Evolutionary conservation across 208 protist genomes (phyloP), one percentile per base, ranked within the genome.

Genomic region (Crithidia sp.): DNA sequence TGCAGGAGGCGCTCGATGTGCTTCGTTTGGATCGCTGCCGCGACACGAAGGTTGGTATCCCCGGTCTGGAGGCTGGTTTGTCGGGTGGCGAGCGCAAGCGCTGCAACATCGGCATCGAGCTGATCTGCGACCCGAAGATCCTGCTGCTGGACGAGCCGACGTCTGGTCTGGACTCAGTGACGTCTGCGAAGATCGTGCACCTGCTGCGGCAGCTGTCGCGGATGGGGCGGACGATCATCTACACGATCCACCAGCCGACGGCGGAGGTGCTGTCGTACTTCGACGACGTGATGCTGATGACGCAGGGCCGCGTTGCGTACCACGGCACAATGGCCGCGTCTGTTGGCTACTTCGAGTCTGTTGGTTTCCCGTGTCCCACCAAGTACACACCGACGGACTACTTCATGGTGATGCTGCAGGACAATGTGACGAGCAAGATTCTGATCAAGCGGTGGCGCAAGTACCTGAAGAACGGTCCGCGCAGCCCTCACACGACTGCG

Each of bases 161-260:
- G 14, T 91, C 87, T 28, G 93, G 90, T 41, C 87, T 98, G 45
- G 97, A 98, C 78, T 90, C 90, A 6, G 76, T 90, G 41, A 95
- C 83, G 36, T 95, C 96, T 6, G 85, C 77, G 28, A 88, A 87
- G 57, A 81, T 98, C 43, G 86, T 97, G 19, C 76, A 94, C 41
- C 76, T 89, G 52, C 67, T 98, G 40, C 84, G 82, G 10, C 75
- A 87, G 36, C 77, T 99, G 49, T 79, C 94, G 17, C 83, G 74
- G 55, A 74, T 69, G 44, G 94, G 90, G 41, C 82, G 93, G 62
- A 97, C 96, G 36, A 82, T 99, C 17, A 86, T 98, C 37, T 91
- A 87, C 76, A 98, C 94, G 19, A 98, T 99, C 74, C 97, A 99
- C 69, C 96, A 98, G 84, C 97, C 97, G n/a, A 90, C 86, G 5